A percentile compares a stretch with the other conserved stretches of the same genome.
These are phyloP conservation scores for Cynanchum wilfordii DNA, from an alignment of 257 asterid genomes.

Conservation along the genomic window DNA sequence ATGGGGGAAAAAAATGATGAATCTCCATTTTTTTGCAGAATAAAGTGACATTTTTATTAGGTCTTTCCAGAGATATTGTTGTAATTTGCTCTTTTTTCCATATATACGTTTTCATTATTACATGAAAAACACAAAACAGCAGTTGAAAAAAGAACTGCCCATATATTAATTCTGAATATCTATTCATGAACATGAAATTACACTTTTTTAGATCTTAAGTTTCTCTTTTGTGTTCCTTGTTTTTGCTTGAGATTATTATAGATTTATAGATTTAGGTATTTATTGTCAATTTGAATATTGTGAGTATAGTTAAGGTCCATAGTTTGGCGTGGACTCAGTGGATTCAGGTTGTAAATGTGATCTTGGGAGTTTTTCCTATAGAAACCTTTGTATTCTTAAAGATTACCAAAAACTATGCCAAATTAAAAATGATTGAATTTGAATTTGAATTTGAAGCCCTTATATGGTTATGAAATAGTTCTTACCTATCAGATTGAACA, in stretches of 20 bases:
- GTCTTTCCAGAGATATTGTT: not conserved
- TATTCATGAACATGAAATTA: not conserved
- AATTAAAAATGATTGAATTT: no score
- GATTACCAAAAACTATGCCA: no score
- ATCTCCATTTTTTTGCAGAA: conserved; percentile 1
- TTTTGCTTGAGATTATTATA: not conserved
- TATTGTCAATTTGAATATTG: no score
- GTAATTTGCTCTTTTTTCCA: not conserved
- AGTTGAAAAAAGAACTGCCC: not conserved
- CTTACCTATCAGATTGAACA: not conserved
- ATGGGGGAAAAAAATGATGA: not conserved
- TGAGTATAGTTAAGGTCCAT: no score
- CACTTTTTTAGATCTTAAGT: not conserved
- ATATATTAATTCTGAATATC: not conserved
- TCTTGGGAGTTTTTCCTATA: no score
- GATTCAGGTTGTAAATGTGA: no score
- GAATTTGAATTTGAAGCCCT: no score
- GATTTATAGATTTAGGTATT: no score
- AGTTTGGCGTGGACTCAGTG: no score
- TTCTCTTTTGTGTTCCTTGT: no score
- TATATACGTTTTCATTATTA: not conserved
- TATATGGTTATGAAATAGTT: no score
- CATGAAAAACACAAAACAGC: not conserved
- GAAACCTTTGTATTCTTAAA: no score
- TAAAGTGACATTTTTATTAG: not conserved